These are phyloP conservation scores for Setaria viridis DNA, from an alignment of 202 grass and related monocot species.

Conservation along the genomic window DNA sequence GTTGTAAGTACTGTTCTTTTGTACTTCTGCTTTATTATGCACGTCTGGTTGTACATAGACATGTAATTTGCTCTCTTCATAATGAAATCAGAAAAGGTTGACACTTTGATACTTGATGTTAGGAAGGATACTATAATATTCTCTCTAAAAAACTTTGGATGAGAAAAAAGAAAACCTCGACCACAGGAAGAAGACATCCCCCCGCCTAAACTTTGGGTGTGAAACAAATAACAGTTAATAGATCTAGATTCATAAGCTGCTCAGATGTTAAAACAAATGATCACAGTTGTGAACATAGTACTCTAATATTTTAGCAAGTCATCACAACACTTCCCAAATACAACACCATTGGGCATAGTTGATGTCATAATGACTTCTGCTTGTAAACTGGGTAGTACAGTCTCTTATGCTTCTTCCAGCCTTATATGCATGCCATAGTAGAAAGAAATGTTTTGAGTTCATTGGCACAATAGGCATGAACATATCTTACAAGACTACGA, in stretches of 20 bases:
- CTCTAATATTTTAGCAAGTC: not conserved
- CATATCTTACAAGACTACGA: slow-evolving; percentile 1
- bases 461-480: not conserved
- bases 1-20: slow-evolving; percentile 75
- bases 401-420: slow-evolving; percentile 3
- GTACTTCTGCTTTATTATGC: slow-evolving; percentile 31
- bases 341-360: not conserved
- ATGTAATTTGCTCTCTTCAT: slow-evolving; percentile 29
- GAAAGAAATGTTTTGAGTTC: not conserved
- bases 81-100: not conserved
- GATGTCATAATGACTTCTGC: not conserved
- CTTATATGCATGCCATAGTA: not conserved
- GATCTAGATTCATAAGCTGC: not conserved
- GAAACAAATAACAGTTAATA: slow-evolving; percentile 11
- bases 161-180: not conserved
- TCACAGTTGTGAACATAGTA: not conserved
- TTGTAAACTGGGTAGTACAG: not conserved
- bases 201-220: not conserved
- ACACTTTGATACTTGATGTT: slow-evolving; percentile 14
- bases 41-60: slow-evolving; percentile 4
- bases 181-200: not conserved
- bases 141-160: not conserved
- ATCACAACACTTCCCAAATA: not conserved
- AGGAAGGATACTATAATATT: not conserved
- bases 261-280: not conserved